Evolutionary conservation across 305 asterid species (phyloP).

Genomic region (Andrographis paniculata): DNA sequence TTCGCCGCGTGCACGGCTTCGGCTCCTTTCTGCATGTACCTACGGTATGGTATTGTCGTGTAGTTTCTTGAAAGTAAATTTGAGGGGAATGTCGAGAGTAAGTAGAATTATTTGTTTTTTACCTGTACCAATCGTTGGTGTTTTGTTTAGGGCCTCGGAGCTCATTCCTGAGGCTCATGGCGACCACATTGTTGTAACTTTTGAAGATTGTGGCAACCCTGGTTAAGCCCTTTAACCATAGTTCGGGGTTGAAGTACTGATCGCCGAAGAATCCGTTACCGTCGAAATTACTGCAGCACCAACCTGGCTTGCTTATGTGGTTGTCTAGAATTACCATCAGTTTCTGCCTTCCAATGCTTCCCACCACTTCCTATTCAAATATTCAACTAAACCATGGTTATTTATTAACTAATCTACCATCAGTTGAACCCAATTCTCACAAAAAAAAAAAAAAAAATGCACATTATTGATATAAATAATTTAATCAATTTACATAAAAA

Average conservation of each 20-base stretch:
- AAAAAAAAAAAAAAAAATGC: no score
- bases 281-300: slow-evolving; percentile 80
- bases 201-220: slow-evolving; percentile 63
- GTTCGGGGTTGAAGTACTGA: slow-evolving; percentile 51
- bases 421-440: no score
- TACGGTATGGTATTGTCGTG: slow-evolving; percentile 10
- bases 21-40: slow-evolving; percentile 85
- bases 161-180: slow-evolving; percentile 90
- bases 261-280: slow-evolving; percentile 96
- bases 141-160: slow-evolving; percentile 76
- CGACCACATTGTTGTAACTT: slow-evolving; percentile 45
- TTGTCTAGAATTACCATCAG: slow-evolving; percentile 84
- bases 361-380: slow-evolving; percentile 98
- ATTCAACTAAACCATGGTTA: no score
- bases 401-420: no score
- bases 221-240: slow-evolving; percentile 74
- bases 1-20: slow-evolving; percentile 86
- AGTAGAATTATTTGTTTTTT: no score
- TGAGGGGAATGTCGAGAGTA: no score
- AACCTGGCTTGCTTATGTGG: slow-evolving; percentile 87
- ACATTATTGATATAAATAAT: no score
- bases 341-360: slow-evolving; percentile 52
- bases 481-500: no score
- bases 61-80: no score
- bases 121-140: slow-evolving; percentile 76